Evolutionary conservation across 306 rosid genomes (phyloP).

Genomic region (barrel medic (Medicago truncatula)): MtrunA17r5.0-ANR NC_053046.1:4856001-4856500

Average conservation of each 20-base stretch:
- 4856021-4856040: conserved; percentile 37
- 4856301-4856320: conserved; percentile 20
- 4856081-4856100: conserved; percentile 9
- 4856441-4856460: conserved; percentile 65
- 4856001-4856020: conserved; percentile 36
- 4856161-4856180: conserved; percentile 71
- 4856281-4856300: conserved; percentile 57
- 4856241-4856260: conserved; percentile 81
- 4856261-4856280: conserved; percentile 82
- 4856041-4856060: conserved; percentile 18
- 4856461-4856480: conserved; percentile 65
- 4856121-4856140: conserved; percentile 15
- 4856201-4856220: conserved; percentile 65
- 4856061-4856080: conserved; percentile 31
- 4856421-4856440: conserved; percentile 7
- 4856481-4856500: conserved; percentile 94
- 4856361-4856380: conserved; percentile 9
- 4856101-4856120: neutral
- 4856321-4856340: neutral
- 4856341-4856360: conserved; percentile 1
- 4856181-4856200: conserved; percentile 77
- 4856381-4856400: conserved; percentile 27
- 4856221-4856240: conserved; percentile 86
- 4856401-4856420: neutral
- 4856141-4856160: conserved; percentile 52